Evolutionary conservation across 164 flowering plant genomes (phyloP).

Genomic region (Cinnamomum micranthum): DNA sequence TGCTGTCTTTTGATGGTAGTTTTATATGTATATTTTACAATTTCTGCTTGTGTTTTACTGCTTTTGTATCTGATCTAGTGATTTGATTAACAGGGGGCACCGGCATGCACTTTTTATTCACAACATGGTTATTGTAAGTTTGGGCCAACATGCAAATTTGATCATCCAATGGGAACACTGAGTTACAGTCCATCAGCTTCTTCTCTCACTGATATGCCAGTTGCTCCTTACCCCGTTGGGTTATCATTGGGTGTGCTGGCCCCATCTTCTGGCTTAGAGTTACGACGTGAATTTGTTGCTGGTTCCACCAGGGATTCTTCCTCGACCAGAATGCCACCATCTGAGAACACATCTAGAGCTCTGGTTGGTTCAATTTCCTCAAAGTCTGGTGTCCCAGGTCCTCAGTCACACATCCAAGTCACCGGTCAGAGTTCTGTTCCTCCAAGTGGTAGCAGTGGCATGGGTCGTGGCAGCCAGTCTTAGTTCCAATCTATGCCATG

Average conservation of each 20-base stretch:
- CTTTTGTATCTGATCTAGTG: neutral
- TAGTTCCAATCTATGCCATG: slow-evolving; percentile 25
- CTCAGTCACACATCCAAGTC: slow-evolving; percentile 37
- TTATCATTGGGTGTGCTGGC: slow-evolving; percentile 70
- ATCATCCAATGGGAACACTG: slow-evolving; percentile 74
- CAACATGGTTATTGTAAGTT: slow-evolving; percentile 80
- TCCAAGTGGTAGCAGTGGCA: slow-evolving; percentile 29
- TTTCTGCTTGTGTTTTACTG: neutral
- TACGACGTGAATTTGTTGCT: slow-evolving; percentile 49
- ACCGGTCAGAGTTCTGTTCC: slow-evolving; percentile 40
- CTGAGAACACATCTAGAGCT: slow-evolving; percentile 52
- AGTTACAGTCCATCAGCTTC: slow-evolving; percentile 97
- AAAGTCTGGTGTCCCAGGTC: slow-evolving; percentile 29
- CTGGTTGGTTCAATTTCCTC: slow-evolving; percentile 57
- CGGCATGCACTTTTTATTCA: slow-evolving; percentile 59
- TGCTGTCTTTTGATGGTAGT: neutral
- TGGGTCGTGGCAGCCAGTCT: slow-evolving; percentile 28
- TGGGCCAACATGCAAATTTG: slow-evolving; percentile 89
- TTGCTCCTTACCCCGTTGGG: slow-evolving; percentile 87
- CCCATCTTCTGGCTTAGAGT: slow-evolving; percentile 82
- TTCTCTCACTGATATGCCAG: slow-evolving; percentile 87
- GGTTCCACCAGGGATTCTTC: slow-evolving; percentile 48
- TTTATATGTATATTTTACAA: neutral
- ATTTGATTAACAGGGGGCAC: slow-evolving; percentile 56
- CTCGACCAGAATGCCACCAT: slow-evolving; percentile 44